phyloP scores from a whole-genome alignment of 2,329 filamentous ascomycete genomes.

The Shiraia bambusicola region DNA sequence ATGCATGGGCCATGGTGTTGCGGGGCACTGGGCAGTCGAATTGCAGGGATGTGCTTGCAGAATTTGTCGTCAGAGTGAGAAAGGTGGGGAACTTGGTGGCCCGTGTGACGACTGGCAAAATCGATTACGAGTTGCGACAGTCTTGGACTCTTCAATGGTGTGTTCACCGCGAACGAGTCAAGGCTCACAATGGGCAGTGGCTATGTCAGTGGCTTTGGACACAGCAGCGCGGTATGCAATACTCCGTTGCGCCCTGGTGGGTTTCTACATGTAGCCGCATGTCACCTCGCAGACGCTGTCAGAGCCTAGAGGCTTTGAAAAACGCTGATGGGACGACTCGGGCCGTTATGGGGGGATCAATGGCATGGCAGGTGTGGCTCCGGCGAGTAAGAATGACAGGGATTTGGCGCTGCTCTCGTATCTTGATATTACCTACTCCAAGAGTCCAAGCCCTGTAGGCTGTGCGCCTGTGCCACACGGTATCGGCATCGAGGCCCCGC shows the following conservation, averaged over 20 bases:
- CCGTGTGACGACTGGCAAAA: not conserved
- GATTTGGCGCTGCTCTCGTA: constrained; percentile 20
- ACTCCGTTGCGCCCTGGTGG: constrained; percentile 1
- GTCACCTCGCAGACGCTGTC: constrained; percentile 24
- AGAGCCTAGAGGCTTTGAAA: constrained; percentile 15
- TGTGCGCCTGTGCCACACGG: constrained; percentile 19
- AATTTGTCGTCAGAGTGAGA: constrained; percentile 26
- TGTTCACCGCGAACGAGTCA: not conserved
- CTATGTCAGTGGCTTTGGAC: constrained; percentile 5
- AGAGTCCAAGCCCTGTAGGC: no score
- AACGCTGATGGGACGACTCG: constrained; percentile 12
- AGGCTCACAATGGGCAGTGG: constrained; percentile 5
- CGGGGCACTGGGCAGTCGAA: constrained; percentile 24
- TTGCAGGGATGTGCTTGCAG: constrained; percentile 23
- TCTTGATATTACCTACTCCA: constrained; percentile 25
- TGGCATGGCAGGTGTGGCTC: constrained; percentile 15
- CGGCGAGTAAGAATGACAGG: constrained; percentile 21
- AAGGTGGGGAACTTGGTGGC: constrained; percentile 26
- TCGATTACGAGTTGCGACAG: no score
- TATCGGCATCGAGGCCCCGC: constrained; percentile 21
- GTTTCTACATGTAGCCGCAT: constrained; percentile 6
- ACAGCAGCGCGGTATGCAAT: constrained; percentile 4
- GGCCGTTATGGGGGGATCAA: constrained; percentile 20
- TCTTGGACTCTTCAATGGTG: no score
- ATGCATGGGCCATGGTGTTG: constrained; percentile 30